Evolutionary conservation across 2,329 filamentous ascomycete species (phyloP).

Genomic region (Penicillium sp.): DNA sequence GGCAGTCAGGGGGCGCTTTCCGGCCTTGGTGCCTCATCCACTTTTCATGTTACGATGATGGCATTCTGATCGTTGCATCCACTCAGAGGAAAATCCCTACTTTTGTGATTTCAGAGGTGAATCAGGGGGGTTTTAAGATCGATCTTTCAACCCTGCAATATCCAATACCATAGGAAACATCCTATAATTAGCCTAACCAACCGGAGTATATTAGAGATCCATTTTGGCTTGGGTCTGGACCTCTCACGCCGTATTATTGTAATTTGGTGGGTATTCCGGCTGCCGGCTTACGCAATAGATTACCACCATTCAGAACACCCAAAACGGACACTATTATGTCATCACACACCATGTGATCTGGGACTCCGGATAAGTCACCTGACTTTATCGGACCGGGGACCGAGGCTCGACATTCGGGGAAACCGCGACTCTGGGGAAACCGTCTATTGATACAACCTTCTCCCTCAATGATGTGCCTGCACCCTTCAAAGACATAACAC

Average conservation of each 20-base stretch:
- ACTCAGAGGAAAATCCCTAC: neutral
- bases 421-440: conserved; percentile 2
- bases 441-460: neutral
- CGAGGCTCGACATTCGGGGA: conserved; percentile 1
- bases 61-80: conserved; percentile 15
- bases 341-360: neutral
- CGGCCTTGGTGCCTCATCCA: neutral
- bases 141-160: neutral
- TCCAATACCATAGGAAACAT: neutral
- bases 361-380: neutral
- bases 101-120: neutral
- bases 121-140: neutral
- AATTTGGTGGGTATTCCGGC: neutral
- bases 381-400: neutral
- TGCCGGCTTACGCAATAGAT: neutral
- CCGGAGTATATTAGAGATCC: neutral
- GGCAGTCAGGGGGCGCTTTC: conserved; percentile 9
- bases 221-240: neutral
- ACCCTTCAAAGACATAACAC: neutral
- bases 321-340: neutral
- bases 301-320: neutral
- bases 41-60: conserved; percentile 7
- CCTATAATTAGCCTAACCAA: neutral
- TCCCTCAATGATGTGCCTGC: neutral
- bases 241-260: neutral